These are phyloP conservation scores for Diaporthe vaccinii DNA, from an alignment of 2,329 filamentous ascomycete genomes.

Conservation along the genomic window DNA sequence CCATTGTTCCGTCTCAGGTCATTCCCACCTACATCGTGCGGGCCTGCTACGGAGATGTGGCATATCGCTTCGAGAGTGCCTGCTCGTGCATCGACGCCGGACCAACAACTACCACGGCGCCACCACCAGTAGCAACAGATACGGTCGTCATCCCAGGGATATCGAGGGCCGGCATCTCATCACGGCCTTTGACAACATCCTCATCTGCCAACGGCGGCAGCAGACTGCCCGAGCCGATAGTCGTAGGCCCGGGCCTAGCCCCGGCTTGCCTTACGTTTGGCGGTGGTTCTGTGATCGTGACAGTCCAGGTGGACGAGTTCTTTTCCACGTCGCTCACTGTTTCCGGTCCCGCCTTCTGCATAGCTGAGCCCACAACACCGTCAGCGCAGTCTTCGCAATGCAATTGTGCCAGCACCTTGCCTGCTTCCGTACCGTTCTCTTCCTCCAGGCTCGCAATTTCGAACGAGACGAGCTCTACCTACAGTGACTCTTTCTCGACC, in stretches of 20 bases:
- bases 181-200: not conserved
- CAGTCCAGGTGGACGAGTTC: constrained; percentile 3
- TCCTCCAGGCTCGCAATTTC: not conserved
- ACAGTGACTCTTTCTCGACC: not conserved
- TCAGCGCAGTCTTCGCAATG: not conserved
- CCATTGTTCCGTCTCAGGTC: not conserved
- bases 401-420: not conserved
- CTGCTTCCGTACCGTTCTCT: not conserved
- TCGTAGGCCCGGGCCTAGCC: not conserved
- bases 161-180: not conserved
- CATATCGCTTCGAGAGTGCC: not conserved
- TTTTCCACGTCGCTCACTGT: not conserved
- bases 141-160: not conserved
- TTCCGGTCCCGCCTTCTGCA: not conserved
- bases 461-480: not conserved
- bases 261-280: not conserved
- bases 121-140: not conserved
- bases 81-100: constrained; percentile 8
- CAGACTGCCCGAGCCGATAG: not conserved
- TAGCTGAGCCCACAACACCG: not conserved
- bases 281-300: not conserved
- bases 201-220: not conserved
- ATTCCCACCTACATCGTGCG: constrained; percentile 18
- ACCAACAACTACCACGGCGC: not conserved
- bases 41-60: not conserved